These are phyloP conservation scores for Lagenidium sp. DNA, from an alignment of 352 stramenopile species.

Conservation along the genomic window DNA sequence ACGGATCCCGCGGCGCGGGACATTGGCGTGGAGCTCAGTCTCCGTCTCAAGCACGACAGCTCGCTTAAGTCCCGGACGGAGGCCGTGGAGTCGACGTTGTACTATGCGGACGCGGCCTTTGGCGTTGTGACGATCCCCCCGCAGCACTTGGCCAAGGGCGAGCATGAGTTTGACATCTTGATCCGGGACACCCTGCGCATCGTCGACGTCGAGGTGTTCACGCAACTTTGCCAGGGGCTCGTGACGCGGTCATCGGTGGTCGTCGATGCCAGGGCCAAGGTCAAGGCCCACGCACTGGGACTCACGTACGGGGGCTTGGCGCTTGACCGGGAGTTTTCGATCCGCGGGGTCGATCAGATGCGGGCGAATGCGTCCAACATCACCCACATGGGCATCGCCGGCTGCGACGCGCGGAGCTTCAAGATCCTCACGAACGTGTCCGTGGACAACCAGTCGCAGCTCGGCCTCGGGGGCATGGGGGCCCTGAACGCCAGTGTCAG, in stretches of 20 bases:
- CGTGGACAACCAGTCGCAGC: slow-evolving; percentile 27
- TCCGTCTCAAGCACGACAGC: slow-evolving; percentile 39
- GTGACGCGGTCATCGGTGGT: slow-evolving; percentile 23
- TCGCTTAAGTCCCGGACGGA: slow-evolving; percentile 29
- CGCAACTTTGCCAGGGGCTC: slow-evolving; percentile 24
- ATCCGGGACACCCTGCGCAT: slow-evolving; percentile 22
- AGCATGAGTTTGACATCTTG: slow-evolving; percentile 40
- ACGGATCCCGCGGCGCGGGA: slow-evolving; percentile 13
- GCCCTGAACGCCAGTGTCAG: slow-evolving; percentile 57
- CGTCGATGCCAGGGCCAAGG: slow-evolving; percentile 16
- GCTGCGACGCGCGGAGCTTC: slow-evolving; percentile 23
- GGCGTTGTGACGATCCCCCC: slow-evolving; percentile 33
- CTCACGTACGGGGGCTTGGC: slow-evolving; percentile 31
- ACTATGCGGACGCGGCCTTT: slow-evolving; percentile 31
- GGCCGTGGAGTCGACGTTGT: slow-evolving; percentile 26
- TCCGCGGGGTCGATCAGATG: slow-evolving; percentile 48
- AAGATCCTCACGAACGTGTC: slow-evolving; percentile 52
- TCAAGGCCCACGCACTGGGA: slow-evolving; percentile 36
- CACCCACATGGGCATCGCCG: slow-evolving; percentile 36
- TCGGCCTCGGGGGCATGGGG: slow-evolving; percentile 45
- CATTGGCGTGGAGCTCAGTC: slow-evolving; percentile 37
- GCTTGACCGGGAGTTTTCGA: slow-evolving; percentile 26
- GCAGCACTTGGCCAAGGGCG: slow-evolving; percentile 34
- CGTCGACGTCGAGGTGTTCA: slow-evolving; percentile 28
- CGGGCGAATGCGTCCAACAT: slow-evolving; percentile 23